Evolutionary conservation across 2,329 filamentous ascomycete genomes (phyloP).

Genomic region (Dactylella cylindrospora): DNA sequence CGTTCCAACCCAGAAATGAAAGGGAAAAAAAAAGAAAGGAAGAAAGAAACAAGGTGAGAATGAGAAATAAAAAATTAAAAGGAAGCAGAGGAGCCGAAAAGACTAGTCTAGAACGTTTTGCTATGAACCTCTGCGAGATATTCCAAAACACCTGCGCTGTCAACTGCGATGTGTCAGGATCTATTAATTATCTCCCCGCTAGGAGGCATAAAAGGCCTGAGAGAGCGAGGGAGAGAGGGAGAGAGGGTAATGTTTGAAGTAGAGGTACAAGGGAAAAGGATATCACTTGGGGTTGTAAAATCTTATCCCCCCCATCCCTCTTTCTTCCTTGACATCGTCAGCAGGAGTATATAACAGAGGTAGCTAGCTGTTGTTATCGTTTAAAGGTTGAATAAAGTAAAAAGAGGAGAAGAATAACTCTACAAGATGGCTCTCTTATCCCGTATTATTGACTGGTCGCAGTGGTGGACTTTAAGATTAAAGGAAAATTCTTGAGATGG

Average conservation of each 20-base stretch:
- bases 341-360: no score
- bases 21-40: conserved; percentile 2
- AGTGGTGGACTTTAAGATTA: conserved; percentile 1
- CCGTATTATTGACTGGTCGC: not conserved
- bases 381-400: no score
- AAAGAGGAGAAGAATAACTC: conserved; percentile 3
- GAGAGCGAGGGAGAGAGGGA: not conserved
- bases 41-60: not conserved
- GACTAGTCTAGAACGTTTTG: conserved; percentile 38
- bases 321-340: conserved; percentile 3
- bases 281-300: not conserved
- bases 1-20: not conserved
- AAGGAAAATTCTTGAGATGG: not conserved
- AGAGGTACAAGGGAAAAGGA: not conserved
- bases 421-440: not conserved
- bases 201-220: no score
- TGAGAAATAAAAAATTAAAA: conserved; percentile 1
- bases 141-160: no score
- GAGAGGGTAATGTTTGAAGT: not conserved
- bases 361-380: no score
- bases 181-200: no score
- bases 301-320: not conserved
- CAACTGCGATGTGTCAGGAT: no score
- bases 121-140: not conserved
- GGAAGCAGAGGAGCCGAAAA: no score